Base-by-base conservation (phyloP, 352 stramenopile genomes). In the Pythium coloratum region DNA sequence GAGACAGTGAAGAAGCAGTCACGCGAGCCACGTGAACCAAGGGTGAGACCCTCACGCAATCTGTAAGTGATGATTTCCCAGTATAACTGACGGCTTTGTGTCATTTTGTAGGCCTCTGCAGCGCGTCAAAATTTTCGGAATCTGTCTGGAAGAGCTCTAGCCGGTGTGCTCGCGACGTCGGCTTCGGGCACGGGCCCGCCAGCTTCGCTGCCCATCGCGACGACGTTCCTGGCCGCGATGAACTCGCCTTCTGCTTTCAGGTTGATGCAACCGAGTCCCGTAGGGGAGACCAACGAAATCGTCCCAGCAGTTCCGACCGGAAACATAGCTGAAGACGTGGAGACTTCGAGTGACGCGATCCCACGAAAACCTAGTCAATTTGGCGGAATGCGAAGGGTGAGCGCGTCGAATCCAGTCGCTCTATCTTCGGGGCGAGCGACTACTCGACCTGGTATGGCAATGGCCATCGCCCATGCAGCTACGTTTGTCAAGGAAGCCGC, bases 1-100 rank as follows among this genome's bases (percentile, higher is more conserved):
- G 36, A 66, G 6, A 49, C 82, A 4, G 58, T 90, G n/a, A 61
- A 84, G 32, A 75, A 75, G n/a, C 82, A 88, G 58, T 2, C 38
- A 3, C 46, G n/a, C 24, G 36, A 46, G 47, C 28, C 55, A 38
- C 55, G 33, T 5, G 55, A 62, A 12, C 30, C 13, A 18, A 2
- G 32, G 18, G 20, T 51, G 34, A 16, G 42, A 24, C 20, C 20
- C 20, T 24, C 20, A 24, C 20, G 20, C 20, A 55, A 18, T 55
- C 49, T 8, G 5, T 14, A 44, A 18, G 12, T 0, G 7, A 44
- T 9, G 33, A 6, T 6, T 38, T 9, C 33, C 33, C 5, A 38
- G 36, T 44, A 7, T 44, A 3, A 44, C 12, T 44, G 36, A 18
- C 7, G 16, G 18, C 5, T 36, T 6, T 33, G 18, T 55, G 24